Evolutionary conservation across 2,329 filamentous ascomycete genomes (phyloP).

Genomic region (Sarocladium brachiariae): DNA sequence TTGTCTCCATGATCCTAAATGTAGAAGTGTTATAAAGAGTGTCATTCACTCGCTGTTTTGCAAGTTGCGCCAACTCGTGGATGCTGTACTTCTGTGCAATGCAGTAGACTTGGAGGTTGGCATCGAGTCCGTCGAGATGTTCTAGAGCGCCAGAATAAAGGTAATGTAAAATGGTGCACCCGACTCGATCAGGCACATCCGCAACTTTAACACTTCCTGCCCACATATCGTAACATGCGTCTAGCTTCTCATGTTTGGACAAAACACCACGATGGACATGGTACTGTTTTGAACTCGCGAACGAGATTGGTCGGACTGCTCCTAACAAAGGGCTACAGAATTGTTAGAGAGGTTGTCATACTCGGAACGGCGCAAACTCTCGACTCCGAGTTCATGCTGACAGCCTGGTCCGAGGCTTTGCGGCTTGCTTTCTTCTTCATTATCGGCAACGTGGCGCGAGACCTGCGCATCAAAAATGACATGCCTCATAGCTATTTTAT

Average conservation of each 20-base stretch:
- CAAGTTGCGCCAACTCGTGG: not conserved
- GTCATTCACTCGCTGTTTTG: not conserved
- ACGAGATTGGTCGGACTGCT: not conserved
- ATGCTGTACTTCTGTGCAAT: not conserved
- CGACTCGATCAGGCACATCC: not conserved
- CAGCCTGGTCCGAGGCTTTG: not conserved
- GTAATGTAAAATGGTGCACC: not conserved
- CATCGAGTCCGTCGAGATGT: not conserved
- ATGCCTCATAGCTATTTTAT: not conserved
- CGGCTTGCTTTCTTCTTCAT: not conserved
- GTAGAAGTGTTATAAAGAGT: not conserved
- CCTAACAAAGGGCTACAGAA: not conserved
- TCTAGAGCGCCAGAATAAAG: not conserved
- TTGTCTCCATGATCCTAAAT: not conserved
- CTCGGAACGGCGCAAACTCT: not conserved
- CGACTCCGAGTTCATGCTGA: not conserved
- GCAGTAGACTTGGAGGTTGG: not conserved
- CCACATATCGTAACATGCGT: not conserved
- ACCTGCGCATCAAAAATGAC: not conserved
- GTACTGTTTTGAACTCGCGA: not conserved
- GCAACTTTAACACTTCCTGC: not conserved
- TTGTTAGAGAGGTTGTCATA: not conserved
- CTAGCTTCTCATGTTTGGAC: not conserved
- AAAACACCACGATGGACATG: not conserved
- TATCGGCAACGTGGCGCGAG: not conserved